A percentile compares a stretch with the other conserved stretches of the same genome.
Evolutionary conservation across 75 land plant species (phyloP).

Genomic region (Selaginella tamariscina): DNA sequence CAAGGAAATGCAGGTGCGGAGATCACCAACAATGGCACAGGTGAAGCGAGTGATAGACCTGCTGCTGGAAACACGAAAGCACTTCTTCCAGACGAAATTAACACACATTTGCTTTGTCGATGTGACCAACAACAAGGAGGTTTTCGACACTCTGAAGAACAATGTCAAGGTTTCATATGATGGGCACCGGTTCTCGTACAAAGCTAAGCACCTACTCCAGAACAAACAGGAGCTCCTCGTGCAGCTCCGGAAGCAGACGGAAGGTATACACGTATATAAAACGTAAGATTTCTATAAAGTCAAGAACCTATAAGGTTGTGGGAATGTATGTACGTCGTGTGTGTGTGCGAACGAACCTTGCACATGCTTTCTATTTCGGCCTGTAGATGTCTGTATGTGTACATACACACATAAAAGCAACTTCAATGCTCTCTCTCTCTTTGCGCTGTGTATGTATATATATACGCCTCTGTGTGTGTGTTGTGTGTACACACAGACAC

Average conservation of each 20-base stretch:
- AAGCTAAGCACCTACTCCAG: conserved; percentile 87
- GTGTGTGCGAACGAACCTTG: too few relatives aligned
- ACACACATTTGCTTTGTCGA: conserved; percentile 80
- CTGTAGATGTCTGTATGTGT: too few relatives aligned
- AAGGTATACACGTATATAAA: too few relatives aligned
- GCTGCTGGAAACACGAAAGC: conserved; percentile 68
- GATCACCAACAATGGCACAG: conserved; percentile 79
- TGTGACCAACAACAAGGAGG: conserved; percentile 61
- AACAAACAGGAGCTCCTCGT: conserved; percentile 53
- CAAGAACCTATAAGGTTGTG: too few relatives aligned
- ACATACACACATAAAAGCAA: too few relatives aligned
- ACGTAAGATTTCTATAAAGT: too few relatives aligned
- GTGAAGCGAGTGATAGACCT: conserved; percentile 84
- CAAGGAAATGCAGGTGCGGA: conserved; percentile 53
- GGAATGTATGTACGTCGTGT: too few relatives aligned
- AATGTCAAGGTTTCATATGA: conserved; percentile 88
- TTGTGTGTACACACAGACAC: too few relatives aligned
- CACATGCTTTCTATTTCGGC: too few relatives aligned
- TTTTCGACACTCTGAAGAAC: conserved; percentile 82
- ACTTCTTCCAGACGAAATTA: conserved; percentile 63
- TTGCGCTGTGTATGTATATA: too few relatives aligned
- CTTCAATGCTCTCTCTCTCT: too few relatives aligned
- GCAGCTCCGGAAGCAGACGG: conserved; percentile 59
- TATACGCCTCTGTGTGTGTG: too few relatives aligned
- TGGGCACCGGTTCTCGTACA: conserved; percentile 70